phyloP scores from a whole-genome alignment of 495 filamentous ascomycete genomes.

The Xylaria telfairii region DNA sequence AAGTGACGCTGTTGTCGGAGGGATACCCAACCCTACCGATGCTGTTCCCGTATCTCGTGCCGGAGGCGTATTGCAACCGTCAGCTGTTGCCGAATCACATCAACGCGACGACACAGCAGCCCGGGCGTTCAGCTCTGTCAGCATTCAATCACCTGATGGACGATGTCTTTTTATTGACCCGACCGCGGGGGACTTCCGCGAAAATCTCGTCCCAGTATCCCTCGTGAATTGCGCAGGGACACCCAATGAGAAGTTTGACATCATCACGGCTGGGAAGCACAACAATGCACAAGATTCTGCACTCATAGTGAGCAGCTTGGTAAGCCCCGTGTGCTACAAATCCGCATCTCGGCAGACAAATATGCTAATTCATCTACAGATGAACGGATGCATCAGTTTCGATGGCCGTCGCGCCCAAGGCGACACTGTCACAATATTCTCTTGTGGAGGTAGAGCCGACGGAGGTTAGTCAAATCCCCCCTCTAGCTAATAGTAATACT shows the following conservation, averaged over 20 bases:
- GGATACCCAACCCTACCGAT: constrained; percentile 52
- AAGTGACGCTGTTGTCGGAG: constrained; percentile 22
- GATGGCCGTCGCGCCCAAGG: constrained; percentile 50
- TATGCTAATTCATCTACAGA: constrained; percentile 32
- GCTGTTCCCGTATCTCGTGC: constrained; percentile 58
- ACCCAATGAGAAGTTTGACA: constrained; percentile 60
- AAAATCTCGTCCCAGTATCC: constrained; percentile 59
- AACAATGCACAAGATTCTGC: constrained; percentile 48
- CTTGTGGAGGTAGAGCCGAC: constrained; percentile 59
- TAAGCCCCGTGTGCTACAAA: constrained; percentile 17
- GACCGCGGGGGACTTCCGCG: constrained; percentile 60
- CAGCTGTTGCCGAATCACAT: constrained; percentile 55
- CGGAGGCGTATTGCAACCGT: constrained; percentile 54
- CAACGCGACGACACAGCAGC: constrained; percentile 54
- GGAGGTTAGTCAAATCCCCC: constrained; percentile 45
- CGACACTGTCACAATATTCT: constrained; percentile 58
- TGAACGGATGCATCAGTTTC: constrained; percentile 59
- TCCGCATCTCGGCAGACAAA: too few relatives aligned
- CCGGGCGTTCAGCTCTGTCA: constrained; percentile 52
- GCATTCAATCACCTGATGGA: constrained; percentile 55
- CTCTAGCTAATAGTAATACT: constrained; percentile 11
- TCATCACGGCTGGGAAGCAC: constrained; percentile 59
- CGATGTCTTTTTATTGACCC: constrained; percentile 60
- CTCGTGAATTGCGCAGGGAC: constrained; percentile 52
- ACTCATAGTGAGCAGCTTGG: constrained; percentile 56